Evolutionary conservation across 306 rosid genomes (phyloP).

Genomic region (Corylus heterophylla): DNA sequence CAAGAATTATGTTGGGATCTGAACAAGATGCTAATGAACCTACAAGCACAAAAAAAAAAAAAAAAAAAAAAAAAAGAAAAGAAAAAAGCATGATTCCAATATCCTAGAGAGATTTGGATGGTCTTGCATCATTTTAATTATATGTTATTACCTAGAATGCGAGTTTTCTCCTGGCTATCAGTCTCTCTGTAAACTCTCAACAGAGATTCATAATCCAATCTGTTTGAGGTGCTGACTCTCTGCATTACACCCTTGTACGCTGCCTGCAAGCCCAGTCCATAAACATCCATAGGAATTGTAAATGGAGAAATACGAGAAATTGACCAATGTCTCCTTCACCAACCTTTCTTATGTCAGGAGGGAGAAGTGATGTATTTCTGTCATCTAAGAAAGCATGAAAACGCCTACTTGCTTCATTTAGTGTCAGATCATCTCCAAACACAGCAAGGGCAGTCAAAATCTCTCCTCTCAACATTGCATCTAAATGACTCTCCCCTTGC

Average conservation of each 20-base stretch:
- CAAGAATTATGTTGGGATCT: constrained; percentile 45
- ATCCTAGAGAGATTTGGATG: background rate
- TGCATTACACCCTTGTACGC: constrained; percentile 80
- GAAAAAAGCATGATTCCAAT: constrained; percentile 1
- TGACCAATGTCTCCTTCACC: constrained; percentile 23
- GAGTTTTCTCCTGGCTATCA: constrained; percentile 93
- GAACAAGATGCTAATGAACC: constrained; percentile 45
- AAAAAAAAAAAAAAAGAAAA: background rate
- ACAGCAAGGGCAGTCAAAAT: constrained; percentile 73
- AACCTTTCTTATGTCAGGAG: constrained; percentile 91
- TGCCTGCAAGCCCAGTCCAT: constrained; percentile 62
- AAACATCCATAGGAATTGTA: constrained; percentile 26
- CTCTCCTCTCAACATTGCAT: constrained; percentile 97
- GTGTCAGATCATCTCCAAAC: constrained; percentile 71
- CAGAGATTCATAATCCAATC: constrained; percentile 69
- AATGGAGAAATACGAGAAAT: constrained; percentile 7
- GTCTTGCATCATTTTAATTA: background rate
- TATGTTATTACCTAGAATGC: constrained; percentile 63
- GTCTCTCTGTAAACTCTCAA: constrained; percentile 77
- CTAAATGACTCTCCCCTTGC: constrained; percentile 56
- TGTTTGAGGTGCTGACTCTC: constrained; percentile 52
- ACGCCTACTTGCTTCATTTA: constrained; percentile 77
- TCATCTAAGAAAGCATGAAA: constrained; percentile 72
- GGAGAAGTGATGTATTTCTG: constrained; percentile 79
- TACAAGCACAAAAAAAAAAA: constrained; percentile 10